phyloP scores from a whole-genome alignment of 2,329 filamentous ascomycete genomes.

The Aspergillus candidus region DNA sequence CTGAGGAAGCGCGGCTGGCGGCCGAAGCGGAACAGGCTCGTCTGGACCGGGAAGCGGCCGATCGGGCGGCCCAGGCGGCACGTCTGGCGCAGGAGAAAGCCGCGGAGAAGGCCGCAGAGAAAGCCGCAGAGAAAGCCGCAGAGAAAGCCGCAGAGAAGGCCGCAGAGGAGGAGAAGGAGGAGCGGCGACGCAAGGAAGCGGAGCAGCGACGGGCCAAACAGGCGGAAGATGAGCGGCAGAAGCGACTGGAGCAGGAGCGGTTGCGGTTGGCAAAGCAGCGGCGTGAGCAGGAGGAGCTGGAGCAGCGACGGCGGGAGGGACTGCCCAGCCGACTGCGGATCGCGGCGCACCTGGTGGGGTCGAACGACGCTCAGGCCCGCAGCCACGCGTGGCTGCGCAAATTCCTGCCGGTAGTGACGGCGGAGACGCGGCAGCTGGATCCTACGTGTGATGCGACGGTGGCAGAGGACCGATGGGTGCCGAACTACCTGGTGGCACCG shows the following conservation, averaged over 20 bases:
- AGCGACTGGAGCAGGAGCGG: slow-evolving; percentile 38
- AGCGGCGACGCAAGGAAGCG: slow-evolving; percentile 38
- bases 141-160: slow-evolving; percentile 36
- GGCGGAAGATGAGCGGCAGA: slow-evolving; percentile 43
- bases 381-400: slow-evolving; percentile 40
- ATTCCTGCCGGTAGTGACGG: slow-evolving; percentile 44
- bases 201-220: slow-evolving; percentile 39
- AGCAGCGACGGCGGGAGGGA: slow-evolving; percentile 41
- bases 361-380: slow-evolving; percentile 37
- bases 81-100: slow-evolving; percentile 36
- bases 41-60: slow-evolving; percentile 31
- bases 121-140: slow-evolving; percentile 27
- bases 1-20: slow-evolving; percentile 24
- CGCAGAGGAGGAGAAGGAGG: slow-evolving; percentile 35
- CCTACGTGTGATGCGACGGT: slow-evolving; percentile 29
- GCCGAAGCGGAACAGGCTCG: slow-evolving; percentile 27
- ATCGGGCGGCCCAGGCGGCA: slow-evolving; percentile 28
- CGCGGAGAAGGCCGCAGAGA: slow-evolving; percentile 38
- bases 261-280: slow-evolving; percentile 39
- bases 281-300: slow-evolving; percentile 41
- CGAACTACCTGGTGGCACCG: slow-evolving; percentile 45
- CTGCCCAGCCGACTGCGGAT: slow-evolving; percentile 41
- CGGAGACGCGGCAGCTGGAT: slow-evolving; percentile 39
- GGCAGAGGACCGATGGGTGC: slow-evolving; percentile 43
- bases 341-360: slow-evolving; percentile 41